Evolutionary conservation across 441 rosid genomes (phyloP).

Genomic region (Erodium moschatum): DNA sequence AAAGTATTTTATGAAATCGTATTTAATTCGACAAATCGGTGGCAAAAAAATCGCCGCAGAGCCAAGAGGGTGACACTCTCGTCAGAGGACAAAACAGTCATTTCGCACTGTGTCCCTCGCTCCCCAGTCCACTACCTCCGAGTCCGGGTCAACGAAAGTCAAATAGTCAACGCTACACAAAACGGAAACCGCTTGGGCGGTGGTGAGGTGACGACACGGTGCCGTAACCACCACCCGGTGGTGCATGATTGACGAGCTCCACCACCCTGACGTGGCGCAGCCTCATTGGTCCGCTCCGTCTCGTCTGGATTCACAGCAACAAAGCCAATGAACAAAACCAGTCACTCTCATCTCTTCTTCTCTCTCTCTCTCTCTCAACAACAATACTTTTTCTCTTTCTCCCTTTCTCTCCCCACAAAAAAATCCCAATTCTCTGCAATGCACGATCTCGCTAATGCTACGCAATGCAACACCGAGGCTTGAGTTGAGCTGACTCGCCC

Average conservation of each 20-base stretch:
- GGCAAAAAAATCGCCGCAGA: no score
- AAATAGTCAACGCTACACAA: conserved; percentile 1
- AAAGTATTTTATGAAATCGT: no score
- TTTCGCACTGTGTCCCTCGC: neutral
- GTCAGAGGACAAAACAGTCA: neutral
- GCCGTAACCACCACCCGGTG: no score
- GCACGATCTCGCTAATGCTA: conserved; percentile 14
- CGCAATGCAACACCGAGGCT: conserved; percentile 23
- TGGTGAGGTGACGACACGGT: no score
- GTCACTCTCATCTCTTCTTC: conserved; percentile 22
- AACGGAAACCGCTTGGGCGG: conserved; percentile 1
- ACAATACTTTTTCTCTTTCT: no score
- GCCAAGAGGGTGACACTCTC: no score
- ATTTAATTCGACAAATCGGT: neutral
- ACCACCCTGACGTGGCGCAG: no score
- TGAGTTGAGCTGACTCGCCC: conserved; percentile 13
- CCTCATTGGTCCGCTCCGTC: no score
- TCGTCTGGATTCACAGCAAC: no score
- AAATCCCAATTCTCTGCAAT: neutral
- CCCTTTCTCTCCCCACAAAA: conserved; percentile 25
- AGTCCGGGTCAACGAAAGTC: neutral
- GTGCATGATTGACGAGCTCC: no score
- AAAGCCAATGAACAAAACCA: conserved; percentile 28
- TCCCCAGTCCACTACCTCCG: no score
- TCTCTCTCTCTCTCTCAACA: no score